Conservation (phyloP, 2,329 filamentous ascomycete species). For the Paraphoma sp. region DNA sequence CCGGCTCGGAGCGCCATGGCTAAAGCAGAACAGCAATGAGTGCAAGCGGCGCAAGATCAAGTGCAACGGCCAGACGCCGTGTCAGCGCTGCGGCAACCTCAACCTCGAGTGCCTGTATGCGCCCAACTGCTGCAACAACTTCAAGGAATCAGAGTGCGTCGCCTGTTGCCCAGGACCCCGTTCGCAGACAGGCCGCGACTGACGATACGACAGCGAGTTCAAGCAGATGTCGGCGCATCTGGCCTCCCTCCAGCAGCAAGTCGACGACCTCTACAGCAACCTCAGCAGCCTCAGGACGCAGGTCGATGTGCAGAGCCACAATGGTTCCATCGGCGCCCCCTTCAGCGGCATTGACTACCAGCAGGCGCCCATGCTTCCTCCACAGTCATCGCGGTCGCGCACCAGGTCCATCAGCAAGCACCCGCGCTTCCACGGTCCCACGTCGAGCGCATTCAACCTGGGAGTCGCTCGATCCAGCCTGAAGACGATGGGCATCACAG, state of each 20-base stretch:
- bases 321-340: slow-evolving; percentile 36
- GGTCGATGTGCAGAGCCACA: slow-evolving; percentile 41
- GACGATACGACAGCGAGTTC: slow-evolving; percentile 67
- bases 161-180: slow-evolving; percentile 17
- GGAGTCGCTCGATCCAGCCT: slow-evolving; percentile 87
- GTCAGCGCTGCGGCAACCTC: slow-evolving; percentile 69
- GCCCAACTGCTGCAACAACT: slow-evolving; percentile 76
- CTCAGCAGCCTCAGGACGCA: slow-evolving; percentile 70
- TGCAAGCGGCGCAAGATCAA: slow-evolving; percentile 73
- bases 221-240: slow-evolving; percentile 80
- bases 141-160: slow-evolving; percentile 82
- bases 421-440: slow-evolving; percentile 80
- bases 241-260: slow-evolving; percentile 78
- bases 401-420: slow-evolving; percentile 53
- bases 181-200: slow-evolving; percentile 2
- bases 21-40: slow-evolving; percentile 60
- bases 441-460: slow-evolving; percentile 83
- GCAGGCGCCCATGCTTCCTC: slow-evolving; percentile 41
- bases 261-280: slow-evolving; percentile 76
- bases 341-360: slow-evolving; percentile 40
- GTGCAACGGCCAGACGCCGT: slow-evolving; percentile 70
- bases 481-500: slow-evolving; percentile 86
- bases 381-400: slow-evolving; percentile 48
- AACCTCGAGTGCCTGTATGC: slow-evolving; percentile 69
- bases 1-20: not conserved